Conservation (phyloP, 148 eudicot species). For the Nyssa sinensis region DNA sequence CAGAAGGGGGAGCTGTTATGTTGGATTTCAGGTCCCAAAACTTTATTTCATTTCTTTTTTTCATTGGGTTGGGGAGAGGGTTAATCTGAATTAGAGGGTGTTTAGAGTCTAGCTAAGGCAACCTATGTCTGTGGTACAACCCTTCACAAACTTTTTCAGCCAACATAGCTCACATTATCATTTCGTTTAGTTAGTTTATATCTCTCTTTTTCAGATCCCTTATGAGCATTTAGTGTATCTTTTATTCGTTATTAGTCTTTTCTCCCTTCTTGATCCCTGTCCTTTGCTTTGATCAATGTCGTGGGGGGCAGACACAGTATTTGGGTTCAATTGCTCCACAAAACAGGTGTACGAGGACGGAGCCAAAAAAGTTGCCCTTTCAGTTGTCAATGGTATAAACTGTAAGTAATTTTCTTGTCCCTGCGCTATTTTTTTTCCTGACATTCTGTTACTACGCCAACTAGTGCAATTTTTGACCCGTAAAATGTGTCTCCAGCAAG, state of each 20-base stretch:
- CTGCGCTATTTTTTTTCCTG: background rate
- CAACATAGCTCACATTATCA: too few relatives aligned
- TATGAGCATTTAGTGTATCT: background rate
- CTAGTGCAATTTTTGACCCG: background rate
- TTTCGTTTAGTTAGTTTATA: too few relatives aligned
- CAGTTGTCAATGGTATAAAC: constrained; percentile 73
- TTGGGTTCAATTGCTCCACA: constrained; percentile 58
- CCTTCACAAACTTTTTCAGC: too few relatives aligned
- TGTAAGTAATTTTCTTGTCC: constrained; percentile 40
- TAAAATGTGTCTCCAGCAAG: constrained; percentile 47
- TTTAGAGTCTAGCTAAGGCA: too few relatives aligned
- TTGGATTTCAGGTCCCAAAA: background rate
- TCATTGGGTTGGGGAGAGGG: too few relatives aligned
- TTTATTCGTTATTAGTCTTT: background rate
- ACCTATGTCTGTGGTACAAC: too few relatives aligned
- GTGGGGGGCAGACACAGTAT: constrained; percentile 60
- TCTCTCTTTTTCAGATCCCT: background rate
- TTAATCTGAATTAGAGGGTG: too few relatives aligned
- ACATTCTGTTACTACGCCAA: background rate
- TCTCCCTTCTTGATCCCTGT: too few relatives aligned
- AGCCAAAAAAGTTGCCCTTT: constrained; percentile 73
- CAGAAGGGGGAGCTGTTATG: too few relatives aligned
- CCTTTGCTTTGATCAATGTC: constrained; percentile 2
- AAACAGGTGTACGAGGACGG: constrained; percentile 72
- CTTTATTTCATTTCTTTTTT: background rate